Base-by-base conservation (phyloP, 2,329 filamentous ascomycete species). In the Beauveria sp. region DNA sequence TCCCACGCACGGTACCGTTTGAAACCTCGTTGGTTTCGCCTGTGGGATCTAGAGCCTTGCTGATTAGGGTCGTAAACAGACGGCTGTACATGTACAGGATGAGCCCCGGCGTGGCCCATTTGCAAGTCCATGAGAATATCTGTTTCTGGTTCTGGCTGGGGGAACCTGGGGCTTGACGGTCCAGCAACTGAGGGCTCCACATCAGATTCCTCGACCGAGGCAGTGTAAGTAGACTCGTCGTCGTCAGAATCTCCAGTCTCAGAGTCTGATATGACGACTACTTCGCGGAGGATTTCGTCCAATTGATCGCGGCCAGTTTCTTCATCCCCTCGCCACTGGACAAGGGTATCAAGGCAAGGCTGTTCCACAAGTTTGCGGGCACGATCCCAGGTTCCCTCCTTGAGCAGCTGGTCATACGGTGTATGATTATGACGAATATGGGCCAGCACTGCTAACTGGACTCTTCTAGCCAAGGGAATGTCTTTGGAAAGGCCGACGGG, bases 251-350 rank as follows among this genome's bases (percentile, higher is more conserved):
- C 72, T 3, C 77, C 78, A 46, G 76, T 79, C 67, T 84, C 82
- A 5, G 79, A 79, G 66, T 85, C 83, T n/a, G 83, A 84, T 50
- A 88, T 86, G 67, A 87, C 81, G 58, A 88, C 83, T 12, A 88
- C 83, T 70, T 88, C 85, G 55, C 83, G 79, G 40, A 88, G 75
- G 61, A 88, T 86, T 68, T 88, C 84, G 62, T 88, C 85, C 18
- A 88, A 77, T 69, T 87, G 83, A 66, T 88, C 85, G 54, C 85
- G 82, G 28, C 85, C 85, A 20, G 81, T 87, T 70, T 88, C 85
- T 70, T 88, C 85, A 66, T 88, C 85, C 60, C 85, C 85, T 75
- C 85, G 84, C 85, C 85, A 88, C 81, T 87, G 87, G 77, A 87
- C 81, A 70, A 88, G 81, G 58, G 84, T 77, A 65, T 87, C 85